phyloP scores from a whole-genome alignment of 2,329 filamentous ascomycete species.

The Cryoendolithus antarcticus region DNA sequence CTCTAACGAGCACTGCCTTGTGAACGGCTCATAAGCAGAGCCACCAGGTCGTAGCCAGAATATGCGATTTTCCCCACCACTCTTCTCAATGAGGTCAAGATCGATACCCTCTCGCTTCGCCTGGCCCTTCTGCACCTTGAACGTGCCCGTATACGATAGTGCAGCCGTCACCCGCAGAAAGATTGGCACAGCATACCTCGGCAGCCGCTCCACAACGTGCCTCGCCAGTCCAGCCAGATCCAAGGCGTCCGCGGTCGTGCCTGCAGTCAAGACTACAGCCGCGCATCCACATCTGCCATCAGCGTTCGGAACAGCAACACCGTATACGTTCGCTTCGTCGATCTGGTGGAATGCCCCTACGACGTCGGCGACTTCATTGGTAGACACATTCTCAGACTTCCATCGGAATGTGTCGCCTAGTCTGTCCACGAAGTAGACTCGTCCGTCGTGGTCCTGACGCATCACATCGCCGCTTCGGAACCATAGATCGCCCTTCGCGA shows the following conservation, averaged over 20 bases:
- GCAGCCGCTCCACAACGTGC: slow-evolving; percentile 48
- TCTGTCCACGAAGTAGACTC: slow-evolving; percentile 68
- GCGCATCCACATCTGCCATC: slow-evolving; percentile 77
- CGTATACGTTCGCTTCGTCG: slow-evolving; percentile 73
- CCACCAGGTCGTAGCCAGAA: slow-evolving; percentile 54
- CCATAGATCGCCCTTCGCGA: slow-evolving; percentile 65
- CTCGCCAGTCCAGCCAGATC: slow-evolving; percentile 48
- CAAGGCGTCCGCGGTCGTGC: slow-evolving; percentile 35
- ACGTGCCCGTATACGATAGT: slow-evolving; percentile 62
- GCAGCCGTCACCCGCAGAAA: slow-evolving; percentile 58
- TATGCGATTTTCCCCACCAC: slow-evolving; percentile 36
- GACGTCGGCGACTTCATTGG: slow-evolving; percentile 58
- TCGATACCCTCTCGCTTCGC: slow-evolving; percentile 62
- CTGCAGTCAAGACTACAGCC: slow-evolving; percentile 45
- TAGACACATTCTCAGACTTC: slow-evolving; percentile 46
- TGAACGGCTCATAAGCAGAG: slow-evolving; percentile 53
- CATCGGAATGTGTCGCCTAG: slow-evolving; percentile 67
- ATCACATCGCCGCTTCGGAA: slow-evolving; percentile 74
- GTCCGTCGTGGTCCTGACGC: slow-evolving; percentile 55
- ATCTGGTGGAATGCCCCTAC: slow-evolving; percentile 55
- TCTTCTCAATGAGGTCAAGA: slow-evolving; percentile 40
- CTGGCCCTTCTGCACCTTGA: slow-evolving; percentile 73
- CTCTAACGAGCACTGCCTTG: slow-evolving; percentile 48
- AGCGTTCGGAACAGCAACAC: slow-evolving; percentile 64
- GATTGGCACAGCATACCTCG: slow-evolving; percentile 62